phyloP scores from a whole-genome alignment of 2,329 filamentous ascomycete species.

The Arthrobotrys conoides region DNA sequence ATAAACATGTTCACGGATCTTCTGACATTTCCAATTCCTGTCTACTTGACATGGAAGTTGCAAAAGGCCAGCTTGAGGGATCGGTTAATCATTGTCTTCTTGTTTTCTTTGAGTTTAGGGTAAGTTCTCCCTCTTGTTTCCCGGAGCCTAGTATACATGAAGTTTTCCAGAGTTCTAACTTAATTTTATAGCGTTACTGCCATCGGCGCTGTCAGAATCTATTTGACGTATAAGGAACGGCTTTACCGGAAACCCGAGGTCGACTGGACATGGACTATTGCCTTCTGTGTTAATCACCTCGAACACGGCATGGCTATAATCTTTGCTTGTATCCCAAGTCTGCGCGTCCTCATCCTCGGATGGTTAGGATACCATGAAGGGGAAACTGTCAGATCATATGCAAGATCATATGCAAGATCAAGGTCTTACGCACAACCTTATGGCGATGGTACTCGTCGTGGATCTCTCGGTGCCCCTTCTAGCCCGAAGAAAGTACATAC shows the following conservation, averaged over 20 bases:
- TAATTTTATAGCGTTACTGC: slow-evolving; percentile 44
- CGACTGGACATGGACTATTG: slow-evolving; percentile 58
- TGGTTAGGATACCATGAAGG: slow-evolving; percentile 55
- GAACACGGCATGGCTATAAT: slow-evolving; percentile 59
- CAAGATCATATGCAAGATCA: slow-evolving; percentile 41
- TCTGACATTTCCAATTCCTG: slow-evolving; percentile 54
- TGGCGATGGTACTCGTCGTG: slow-evolving; percentile 28
- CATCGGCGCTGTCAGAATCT: slow-evolving; percentile 59
- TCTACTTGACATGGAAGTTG: slow-evolving; percentile 57
- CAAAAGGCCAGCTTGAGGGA: slow-evolving; percentile 58
- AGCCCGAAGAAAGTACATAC: slow-evolving; percentile 45
- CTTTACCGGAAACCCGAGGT: slow-evolving; percentile 40
- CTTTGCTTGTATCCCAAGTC: slow-evolving; percentile 56
- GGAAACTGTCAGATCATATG: slow-evolving; percentile 36
- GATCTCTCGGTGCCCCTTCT: slow-evolving; percentile 42
- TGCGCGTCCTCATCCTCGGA: slow-evolving; percentile 48
- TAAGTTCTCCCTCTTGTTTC: slow-evolving; percentile 12
- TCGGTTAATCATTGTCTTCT: slow-evolving; percentile 41
- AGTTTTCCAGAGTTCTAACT: slow-evolving; percentile 4
- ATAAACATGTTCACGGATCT: slow-evolving; percentile 60
- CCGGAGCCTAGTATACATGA: neutral
- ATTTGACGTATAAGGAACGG: slow-evolving; percentile 57
- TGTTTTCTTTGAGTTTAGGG: slow-evolving; percentile 58
- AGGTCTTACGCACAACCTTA: slow-evolving; percentile 40
- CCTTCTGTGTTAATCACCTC: slow-evolving; percentile 58